phyloP scores from a whole-genome alignment of 2,329 filamentous ascomycete genomes.

The Dryadomyces sulphureus region DNA sequence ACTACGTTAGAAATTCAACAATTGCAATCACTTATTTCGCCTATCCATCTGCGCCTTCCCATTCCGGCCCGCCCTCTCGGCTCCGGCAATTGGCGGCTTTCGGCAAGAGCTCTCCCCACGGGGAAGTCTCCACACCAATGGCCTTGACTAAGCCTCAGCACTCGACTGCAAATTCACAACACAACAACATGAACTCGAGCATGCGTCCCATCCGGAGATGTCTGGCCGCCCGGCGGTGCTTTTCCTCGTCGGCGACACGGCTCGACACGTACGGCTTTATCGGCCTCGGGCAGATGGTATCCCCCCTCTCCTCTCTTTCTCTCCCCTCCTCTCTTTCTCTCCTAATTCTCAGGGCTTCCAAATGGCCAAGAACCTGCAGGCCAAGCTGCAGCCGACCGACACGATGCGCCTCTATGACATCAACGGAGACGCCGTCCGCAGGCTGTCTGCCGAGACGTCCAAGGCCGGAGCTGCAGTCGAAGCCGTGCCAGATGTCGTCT shows the following conservation, averaged over 20 bases:
- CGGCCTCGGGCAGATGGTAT: constrained; percentile 46
- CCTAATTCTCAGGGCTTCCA: constrained; percentile 35
- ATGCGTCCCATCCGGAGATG: no score
- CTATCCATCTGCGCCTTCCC: no score
- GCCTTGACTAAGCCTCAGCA: no score
- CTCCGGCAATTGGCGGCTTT: neutral
- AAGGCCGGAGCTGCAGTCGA: constrained; percentile 29
- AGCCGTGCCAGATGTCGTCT: constrained; percentile 27
- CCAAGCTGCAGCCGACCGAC: constrained; percentile 36
- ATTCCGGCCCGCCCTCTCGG: no score
- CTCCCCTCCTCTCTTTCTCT: neutral
- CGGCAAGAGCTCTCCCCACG: neutral
- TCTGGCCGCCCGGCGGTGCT: constrained; percentile 28
- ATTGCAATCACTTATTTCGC: no score
- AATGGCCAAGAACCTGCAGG: constrained; percentile 48
- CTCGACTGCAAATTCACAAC: no score
- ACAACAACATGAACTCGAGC: no score
- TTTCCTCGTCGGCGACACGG: constrained; percentile 31
- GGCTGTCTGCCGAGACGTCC: constrained; percentile 31
- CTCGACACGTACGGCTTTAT: constrained; percentile 43
- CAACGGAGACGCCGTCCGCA: constrained; percentile 31
- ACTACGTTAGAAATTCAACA: no score
- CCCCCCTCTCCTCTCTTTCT: constrained; percentile 7
- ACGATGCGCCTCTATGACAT: constrained; percentile 41
- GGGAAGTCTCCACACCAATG: no score